Percentiles rank a stretch among this genome's conserved stretches.
Evolutionary conservation across 257 asterid genomes (phyloP).

Genomic region (Salvia splendens): DNA sequence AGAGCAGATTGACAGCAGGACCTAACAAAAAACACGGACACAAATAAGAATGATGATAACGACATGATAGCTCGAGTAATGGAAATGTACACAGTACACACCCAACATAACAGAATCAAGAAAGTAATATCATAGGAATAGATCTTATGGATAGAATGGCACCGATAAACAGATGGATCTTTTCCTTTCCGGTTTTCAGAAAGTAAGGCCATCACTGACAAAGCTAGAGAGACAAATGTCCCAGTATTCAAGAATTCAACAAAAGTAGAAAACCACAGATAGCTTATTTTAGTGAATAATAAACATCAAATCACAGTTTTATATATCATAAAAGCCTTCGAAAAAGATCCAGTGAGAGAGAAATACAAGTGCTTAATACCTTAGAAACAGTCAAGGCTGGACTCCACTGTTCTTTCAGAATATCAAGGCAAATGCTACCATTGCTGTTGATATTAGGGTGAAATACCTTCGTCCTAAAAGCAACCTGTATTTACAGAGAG

Average conservation of each 20-base stretch:
- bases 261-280: background rate
- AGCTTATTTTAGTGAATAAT: background rate
- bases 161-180: background rate
- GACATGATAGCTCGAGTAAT: no score
- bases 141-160: background rate
- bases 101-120: no score
- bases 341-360: background rate
- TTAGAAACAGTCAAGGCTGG: conserved; percentile 77
- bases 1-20: conserved; percentile 66
- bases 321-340: background rate
- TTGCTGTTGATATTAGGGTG: conserved; percentile 81
- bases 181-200: background rate
- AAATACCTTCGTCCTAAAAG: conserved; percentile 61
- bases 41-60: background rate
- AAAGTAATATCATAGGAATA: background rate
- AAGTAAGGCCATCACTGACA: background rate
- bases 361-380: conserved; percentile 37
- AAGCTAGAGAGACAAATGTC: no score
- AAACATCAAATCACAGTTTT: background rate
- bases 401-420: conserved; percentile 80
- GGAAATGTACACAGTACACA: no score
- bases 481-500: conserved; percentile 46
- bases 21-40: conserved; percentile 33
- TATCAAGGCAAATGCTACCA: conserved; percentile 78
- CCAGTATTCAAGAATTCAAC: background rate